Evolutionary conservation across 2,329 filamentous ascomycete genomes (phyloP).

Genomic region (Trichocomaceae sp.): DNA sequence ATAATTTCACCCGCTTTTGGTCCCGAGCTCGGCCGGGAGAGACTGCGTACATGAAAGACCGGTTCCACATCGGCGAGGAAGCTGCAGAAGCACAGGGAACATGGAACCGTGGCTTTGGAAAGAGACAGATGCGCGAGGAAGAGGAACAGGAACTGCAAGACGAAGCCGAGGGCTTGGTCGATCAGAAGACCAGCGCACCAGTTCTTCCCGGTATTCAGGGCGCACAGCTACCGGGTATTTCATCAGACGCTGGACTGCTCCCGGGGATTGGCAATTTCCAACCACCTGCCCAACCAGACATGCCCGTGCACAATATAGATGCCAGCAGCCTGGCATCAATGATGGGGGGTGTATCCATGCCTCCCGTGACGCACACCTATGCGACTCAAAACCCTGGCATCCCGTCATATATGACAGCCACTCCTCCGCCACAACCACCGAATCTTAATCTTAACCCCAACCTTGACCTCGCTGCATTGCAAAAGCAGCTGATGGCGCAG

Average conservation of each 20-base stretch:
- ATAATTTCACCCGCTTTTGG: slow-evolving; percentile 96
- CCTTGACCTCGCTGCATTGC: slow-evolving; percentile 32
- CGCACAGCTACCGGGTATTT: slow-evolving; percentile 53
- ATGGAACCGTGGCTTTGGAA: slow-evolving; percentile 73
- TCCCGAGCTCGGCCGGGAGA: slow-evolving; percentile 84
- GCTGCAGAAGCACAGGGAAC: slow-evolving; percentile 94
- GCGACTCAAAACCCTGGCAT: slow-evolving; percentile 27
- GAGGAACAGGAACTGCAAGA: slow-evolving; percentile 92
- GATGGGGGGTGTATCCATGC: slow-evolving; percentile 40
- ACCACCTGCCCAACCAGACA: slow-evolving; percentile 27
- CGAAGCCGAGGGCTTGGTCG: slow-evolving; percentile 83
- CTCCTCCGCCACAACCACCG: slow-evolving; percentile 31
- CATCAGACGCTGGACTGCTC: slow-evolving; percentile 41
- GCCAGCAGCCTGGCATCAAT: slow-evolving; percentile 37
- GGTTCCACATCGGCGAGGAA: slow-evolving; percentile 90
- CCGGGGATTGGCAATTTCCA: slow-evolving; percentile 44
- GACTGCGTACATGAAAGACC: slow-evolving; percentile 74
- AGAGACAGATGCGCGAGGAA: slow-evolving; percentile 76
- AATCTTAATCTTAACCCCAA: slow-evolving; percentile 35
- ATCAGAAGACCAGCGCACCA: slow-evolving; percentile 68
- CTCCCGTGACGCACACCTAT: slow-evolving; percentile 20
- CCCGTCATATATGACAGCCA: slow-evolving; percentile 35
- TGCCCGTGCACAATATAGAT: slow-evolving; percentile 43
- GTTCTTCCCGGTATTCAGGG: slow-evolving; percentile 45
- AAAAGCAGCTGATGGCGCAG: slow-evolving; percentile 32